A percentile compares a stretch with the other conserved stretches of the same genome.
Conservation (phyloP, 805 yeast species). For the Metschnikowia anglica region DNA sequence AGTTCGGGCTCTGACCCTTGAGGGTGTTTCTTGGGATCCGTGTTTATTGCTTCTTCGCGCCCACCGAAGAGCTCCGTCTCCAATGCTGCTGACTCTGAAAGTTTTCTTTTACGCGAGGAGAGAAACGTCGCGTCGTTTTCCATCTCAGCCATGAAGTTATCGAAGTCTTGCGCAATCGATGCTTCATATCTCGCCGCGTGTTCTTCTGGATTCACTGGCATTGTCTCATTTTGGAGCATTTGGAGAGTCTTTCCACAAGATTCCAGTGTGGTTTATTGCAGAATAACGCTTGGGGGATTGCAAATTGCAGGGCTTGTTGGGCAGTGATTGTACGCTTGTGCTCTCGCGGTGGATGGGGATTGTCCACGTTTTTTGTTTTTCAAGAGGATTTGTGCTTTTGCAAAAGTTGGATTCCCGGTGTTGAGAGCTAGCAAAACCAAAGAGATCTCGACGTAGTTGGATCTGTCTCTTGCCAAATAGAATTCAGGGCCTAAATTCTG, state of each 20-base stretch:
- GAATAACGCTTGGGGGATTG: no score
- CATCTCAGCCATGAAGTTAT: slow-evolving; percentile 16
- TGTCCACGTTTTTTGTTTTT: neutral
- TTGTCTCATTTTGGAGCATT: slow-evolving; percentile 4
- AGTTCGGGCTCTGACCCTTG: neutral
- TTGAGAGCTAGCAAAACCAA: neutral
- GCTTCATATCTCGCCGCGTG: neutral
- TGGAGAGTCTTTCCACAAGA: neutral
- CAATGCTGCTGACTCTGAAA: slow-evolving; percentile 2
- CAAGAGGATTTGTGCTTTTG: neutral
- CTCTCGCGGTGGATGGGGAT: no score
- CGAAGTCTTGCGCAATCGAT: slow-evolving; percentile 8
- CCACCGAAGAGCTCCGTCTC: slow-evolving; percentile 5
- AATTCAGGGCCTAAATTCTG: neutral
- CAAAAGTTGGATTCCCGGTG: no score
- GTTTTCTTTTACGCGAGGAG: slow-evolving; percentile 5
- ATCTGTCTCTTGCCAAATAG: no score
- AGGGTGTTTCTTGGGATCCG: neutral
- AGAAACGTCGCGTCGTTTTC: slow-evolving; percentile 10
- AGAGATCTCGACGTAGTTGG: no score
- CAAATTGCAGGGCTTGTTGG: no score
- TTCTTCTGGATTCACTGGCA: no score
- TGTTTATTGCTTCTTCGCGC: neutral
- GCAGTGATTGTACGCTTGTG: no score
- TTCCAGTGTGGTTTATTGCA: no score